phyloP scores from a whole-genome alignment of 352 stramenopile species.

The Pythium periplocum region DNA sequence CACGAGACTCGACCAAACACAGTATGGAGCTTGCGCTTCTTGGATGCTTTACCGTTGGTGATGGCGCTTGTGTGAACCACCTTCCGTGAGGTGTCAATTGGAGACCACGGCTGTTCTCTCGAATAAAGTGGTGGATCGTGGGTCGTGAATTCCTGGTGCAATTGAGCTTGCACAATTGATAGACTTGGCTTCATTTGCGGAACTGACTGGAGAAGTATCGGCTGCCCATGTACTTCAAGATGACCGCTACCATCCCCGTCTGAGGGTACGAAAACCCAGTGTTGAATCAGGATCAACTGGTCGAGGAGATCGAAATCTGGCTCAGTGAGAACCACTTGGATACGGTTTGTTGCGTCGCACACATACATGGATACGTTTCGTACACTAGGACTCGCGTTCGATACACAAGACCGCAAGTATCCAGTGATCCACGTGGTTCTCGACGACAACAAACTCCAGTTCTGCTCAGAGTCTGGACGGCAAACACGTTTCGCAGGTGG shows the following conservation, averaged over 20 bases:
- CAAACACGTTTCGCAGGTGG: too few relatives aligned
- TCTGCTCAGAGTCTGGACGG: too few relatives aligned
- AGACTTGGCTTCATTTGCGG: too few relatives aligned
- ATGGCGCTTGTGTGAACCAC: not conserved
- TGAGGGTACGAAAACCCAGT: conserved; percentile 37
- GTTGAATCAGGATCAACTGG: conserved; percentile 52
- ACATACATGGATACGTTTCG: conserved; percentile 12
- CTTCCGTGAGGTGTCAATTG: not conserved
- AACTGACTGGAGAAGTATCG: conserved; percentile 1
- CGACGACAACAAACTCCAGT: conserved; percentile 20
- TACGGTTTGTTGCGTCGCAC: conserved; percentile 23
- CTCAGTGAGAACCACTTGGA: conserved; percentile 35
- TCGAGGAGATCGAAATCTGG: conserved; percentile 29
- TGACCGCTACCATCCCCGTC: conserved; percentile 11
- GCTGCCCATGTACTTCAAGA: conserved; percentile 37
- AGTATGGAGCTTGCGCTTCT: conserved; percentile 30
- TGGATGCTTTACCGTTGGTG: conserved; percentile 1
- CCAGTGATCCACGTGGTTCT: conserved; percentile 36
- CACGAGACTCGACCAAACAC: conserved; percentile 43
- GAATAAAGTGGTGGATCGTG: not conserved
- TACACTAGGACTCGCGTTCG: too few relatives aligned
- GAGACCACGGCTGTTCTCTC: not conserved
- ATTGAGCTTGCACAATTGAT: not conserved
- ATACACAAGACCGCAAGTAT: conserved; percentile 23
- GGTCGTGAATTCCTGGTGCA: not conserved